Percentiles rank a stretch among this genome's conserved stretches.
Evolutionary conservation across 1,284 basidiomycete species (phyloP).

Genomic region (Puccinia coronata): DNA sequence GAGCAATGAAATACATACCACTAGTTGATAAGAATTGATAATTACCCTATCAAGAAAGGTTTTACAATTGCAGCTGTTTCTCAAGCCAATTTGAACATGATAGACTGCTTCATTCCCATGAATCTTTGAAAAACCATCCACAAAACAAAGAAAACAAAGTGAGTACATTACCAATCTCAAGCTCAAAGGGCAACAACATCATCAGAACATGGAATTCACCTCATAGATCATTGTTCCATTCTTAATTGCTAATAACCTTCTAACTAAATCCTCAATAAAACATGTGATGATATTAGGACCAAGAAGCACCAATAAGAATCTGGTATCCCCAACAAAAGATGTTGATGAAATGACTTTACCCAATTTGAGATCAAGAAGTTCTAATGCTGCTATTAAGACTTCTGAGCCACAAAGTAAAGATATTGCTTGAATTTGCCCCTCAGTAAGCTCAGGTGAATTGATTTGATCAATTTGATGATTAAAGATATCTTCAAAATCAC

Average conservation of each 20-base stretch:
- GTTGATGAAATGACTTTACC: background rate
- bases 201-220: background rate
- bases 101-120: constrained; percentile 5
- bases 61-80: constrained; percentile 10
- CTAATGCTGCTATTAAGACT: constrained; percentile 13
- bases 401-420: constrained; percentile 16
- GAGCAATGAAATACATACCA: background rate
- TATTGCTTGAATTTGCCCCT: constrained; percentile 12
- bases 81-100: constrained; percentile 4
- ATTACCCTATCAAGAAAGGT: constrained; percentile 9
- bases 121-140: background rate
- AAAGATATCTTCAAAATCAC: constrained; percentile 14
- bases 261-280: background rate
- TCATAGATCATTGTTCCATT: constrained; percentile 1
- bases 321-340: background rate
- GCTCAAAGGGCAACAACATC: background rate
- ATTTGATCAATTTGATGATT: constrained; percentile 22
- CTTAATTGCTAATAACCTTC: background rate
- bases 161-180: background rate
- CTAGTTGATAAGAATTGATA: background rate
- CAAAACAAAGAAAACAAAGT: background rate
- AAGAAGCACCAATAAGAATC: background rate
- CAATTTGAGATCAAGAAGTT: constrained; percentile 19
- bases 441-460: background rate
- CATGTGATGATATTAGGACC: background rate